Conservation (phyloP, 495 filamentous ascomycete species). For the Penicillium cataractarum region DNA sequence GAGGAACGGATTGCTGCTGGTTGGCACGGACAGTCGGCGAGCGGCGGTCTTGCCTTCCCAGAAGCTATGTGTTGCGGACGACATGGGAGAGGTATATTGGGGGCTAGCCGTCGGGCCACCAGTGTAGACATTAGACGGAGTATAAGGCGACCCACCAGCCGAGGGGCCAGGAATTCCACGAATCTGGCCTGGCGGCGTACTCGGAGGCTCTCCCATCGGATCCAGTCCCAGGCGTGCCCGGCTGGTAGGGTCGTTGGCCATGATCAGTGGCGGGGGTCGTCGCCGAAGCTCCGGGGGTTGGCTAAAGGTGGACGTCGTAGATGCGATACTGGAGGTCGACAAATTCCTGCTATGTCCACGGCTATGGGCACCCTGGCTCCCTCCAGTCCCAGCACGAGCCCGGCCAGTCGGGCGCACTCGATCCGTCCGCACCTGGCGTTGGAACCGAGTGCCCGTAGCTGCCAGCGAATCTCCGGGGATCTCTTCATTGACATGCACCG, state of each 20-base stretch:
- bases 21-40: slow-evolving; percentile 81
- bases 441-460: slow-evolving; percentile 90
- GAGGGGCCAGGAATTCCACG: slow-evolving; percentile 54
- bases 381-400: slow-evolving; percentile 72
- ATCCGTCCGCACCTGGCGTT: slow-evolving; percentile 88
- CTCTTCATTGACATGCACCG: slow-evolving; percentile 96
- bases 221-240: slow-evolving; percentile 66
- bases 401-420: slow-evolving; percentile 74
- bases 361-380: slow-evolving; percentile 66
- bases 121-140: slow-evolving; percentile 64
- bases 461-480: slow-evolving; percentile 93
- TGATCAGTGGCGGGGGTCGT: slow-evolving; percentile 80
- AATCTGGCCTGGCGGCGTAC: slow-evolving; percentile 51
- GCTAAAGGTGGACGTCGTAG: slow-evolving; percentile 72
- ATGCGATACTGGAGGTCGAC: slow-evolving; percentile 82
- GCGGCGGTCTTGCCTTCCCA: slow-evolving; percentile 72
- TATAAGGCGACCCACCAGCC: slow-evolving; percentile 66
- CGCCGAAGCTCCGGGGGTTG: slow-evolving; percentile 63
- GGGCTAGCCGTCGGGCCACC: slow-evolving; percentile 70
- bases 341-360: slow-evolving; percentile 83
- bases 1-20: slow-evolving; percentile 73
- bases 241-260: slow-evolving; percentile 68
- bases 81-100: slow-evolving; percentile 72
- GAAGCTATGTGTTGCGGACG: slow-evolving; percentile 66
- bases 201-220: slow-evolving; percentile 51